phyloP scores from a whole-genome alignment of 192 early-diverging fungal genomes.

The Cetraspora pellucida region DNA sequence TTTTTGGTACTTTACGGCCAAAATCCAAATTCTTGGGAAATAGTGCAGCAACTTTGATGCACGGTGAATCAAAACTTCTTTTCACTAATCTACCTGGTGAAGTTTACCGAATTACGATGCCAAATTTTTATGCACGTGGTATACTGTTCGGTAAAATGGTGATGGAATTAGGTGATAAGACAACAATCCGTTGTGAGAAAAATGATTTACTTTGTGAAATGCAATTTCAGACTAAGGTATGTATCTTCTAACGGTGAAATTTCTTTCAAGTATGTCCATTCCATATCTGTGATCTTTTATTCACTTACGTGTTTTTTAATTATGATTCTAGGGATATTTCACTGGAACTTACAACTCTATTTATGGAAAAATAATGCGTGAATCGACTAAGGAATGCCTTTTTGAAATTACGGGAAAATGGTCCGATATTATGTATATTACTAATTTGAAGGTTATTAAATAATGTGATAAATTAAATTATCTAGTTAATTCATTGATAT shows the following conservation, averaged over 20 bases:
- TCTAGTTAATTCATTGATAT: neutral
- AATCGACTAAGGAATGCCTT: slow-evolving; percentile 72
- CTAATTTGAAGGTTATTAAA: slow-evolving; percentile 40
- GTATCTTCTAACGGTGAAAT: neutral
- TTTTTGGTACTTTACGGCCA: slow-evolving; percentile 82
- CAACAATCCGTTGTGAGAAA: slow-evolving; percentile 69
- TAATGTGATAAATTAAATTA: too few relatives aligned
- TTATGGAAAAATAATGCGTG: slow-evolving; percentile 79
- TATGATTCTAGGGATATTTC: slow-evolving; percentile 64
- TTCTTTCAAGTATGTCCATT: neutral
- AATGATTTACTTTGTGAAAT: slow-evolving; percentile 79
- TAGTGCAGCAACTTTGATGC: slow-evolving; percentile 87
- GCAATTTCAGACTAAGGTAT: slow-evolving; percentile 90
- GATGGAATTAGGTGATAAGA: slow-evolving; percentile 88
- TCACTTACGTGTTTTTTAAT: too few relatives aligned
- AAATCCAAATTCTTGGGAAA: slow-evolving; percentile 89
- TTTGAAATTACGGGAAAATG: slow-evolving; percentile 90
- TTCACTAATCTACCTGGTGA: slow-evolving; percentile 71
- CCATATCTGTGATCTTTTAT: too few relatives aligned
- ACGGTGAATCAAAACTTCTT: slow-evolving; percentile 65
- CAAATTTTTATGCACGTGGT: slow-evolving; percentile 92
- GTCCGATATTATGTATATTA: slow-evolving; percentile 72
- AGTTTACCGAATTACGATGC: slow-evolving; percentile 79
- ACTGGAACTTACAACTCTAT: slow-evolving; percentile 77
- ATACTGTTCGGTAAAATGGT: slow-evolving; percentile 94